phyloP scores from a whole-genome alignment of 2,329 filamentous ascomycete species.

The Parascedosporium putredinis region DNA sequence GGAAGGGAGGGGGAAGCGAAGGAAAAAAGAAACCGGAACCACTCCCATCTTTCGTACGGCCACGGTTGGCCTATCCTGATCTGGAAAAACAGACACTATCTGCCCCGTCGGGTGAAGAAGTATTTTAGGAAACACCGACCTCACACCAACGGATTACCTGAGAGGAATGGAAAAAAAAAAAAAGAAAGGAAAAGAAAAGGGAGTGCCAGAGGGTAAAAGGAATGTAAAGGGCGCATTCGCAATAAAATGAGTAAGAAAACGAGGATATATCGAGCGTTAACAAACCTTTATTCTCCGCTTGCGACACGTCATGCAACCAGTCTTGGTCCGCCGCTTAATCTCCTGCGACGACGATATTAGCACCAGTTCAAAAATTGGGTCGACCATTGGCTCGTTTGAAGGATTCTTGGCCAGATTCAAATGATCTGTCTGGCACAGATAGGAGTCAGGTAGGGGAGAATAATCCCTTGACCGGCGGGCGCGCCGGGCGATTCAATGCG shows the following conservation, averaged over 20 bases:
- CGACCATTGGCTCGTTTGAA: no score
- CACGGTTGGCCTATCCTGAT: background rate
- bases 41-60: constrained; percentile 1
- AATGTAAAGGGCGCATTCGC: no score
- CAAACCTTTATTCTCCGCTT: constrained; percentile 53
- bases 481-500: no score
- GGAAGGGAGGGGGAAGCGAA: no score
- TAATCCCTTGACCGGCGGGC: no score
- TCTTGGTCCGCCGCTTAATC: constrained; percentile 53
- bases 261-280: constrained; percentile 12
- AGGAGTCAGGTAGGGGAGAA: no score
- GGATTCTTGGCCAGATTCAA: no score
- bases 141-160: background rate
- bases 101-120: background rate
- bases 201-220: constrained; percentile 4
- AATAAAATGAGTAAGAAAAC: constrained; percentile 14
- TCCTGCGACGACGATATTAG: no score
- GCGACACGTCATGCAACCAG: constrained; percentile 51
- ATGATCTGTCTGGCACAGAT: no score
- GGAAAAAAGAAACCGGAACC: background rate
- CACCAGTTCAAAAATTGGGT: no score
- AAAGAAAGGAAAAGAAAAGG: background rate
- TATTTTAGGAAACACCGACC: constrained; percentile 4
- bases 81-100: constrained; percentile 2
- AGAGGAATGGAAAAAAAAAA: background rate